Base-by-base conservation (phyloP, 2,329 filamentous ascomycete genomes). In the Leptographium procerum region DNA sequence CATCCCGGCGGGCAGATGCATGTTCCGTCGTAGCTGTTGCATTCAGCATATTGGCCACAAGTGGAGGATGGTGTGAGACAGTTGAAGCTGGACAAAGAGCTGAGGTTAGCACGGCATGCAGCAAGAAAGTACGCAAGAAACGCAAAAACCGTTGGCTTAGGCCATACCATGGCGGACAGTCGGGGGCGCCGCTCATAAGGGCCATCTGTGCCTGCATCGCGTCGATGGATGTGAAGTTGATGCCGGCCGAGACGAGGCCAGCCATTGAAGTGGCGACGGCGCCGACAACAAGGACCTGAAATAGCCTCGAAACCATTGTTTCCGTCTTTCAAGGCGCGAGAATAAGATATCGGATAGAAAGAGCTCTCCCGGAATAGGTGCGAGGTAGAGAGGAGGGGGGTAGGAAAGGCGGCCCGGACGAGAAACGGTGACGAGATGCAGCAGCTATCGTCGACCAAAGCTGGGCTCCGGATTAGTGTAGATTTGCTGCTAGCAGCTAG, bases 1-100 rank as follows among this genome's bases (percentile, higher is more conserved):
- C 95, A 99, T 40, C 94, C 94, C 22, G 89, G 80, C 10, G 92
- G 91, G 71, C 94, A 99, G 60, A 86, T 82, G 74, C 94, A 99
- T 77, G 95, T 91, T 55, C 94, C 94, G 66, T 90, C 95, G 68
- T 85, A 91, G 67, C 87, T 84, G 71, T 94, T 95, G 72, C 94
- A 99, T 36, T 84, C 80, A 40, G 91, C 88, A 70, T 88, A 99
- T 73, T 99, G 94, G 62, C 89, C 85, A 72, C 94, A 99, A 62
- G 84, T 85, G 71, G 96, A 95, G 62, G 89, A 89, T 31, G 94
- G 91, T 19, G 99, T 82, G 60, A 96, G 88, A 75, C 94, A 99
- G 81, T 99, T 97, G 80, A 99, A 99, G 77, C 94, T 92, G 64
- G 26, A 50, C 47, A 43, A n/a, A 7, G 19, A 43, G 40, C 40